Evolutionary conservation across 345 rosid genomes (phyloP), one percentile per base, ranked within the genome.

Genomic region (Aquilaria sinensis): DNA sequence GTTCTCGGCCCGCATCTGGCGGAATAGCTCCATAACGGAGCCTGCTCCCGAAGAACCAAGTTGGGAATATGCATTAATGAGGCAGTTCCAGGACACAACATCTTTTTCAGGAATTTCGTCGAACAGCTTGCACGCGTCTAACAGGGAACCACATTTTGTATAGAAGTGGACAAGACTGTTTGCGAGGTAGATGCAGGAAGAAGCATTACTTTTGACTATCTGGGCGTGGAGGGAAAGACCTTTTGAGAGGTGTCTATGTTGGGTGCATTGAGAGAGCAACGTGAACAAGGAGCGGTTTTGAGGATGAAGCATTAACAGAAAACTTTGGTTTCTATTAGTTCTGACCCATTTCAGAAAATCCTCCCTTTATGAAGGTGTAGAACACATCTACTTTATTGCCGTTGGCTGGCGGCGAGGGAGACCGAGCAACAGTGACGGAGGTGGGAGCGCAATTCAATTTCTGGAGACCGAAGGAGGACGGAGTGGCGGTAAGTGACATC

Each of bases 61-160:
- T 70, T 74, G 90, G 10, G 89, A 80, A 74, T 78, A 82, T 10
- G 83, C 95, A 74, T 83, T 89, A 66, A 92, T 86, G 69, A 92
- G 87, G 70, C 85, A 85, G 63, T 86, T 92, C 94, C 95, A 89
- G 4, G 96, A 89, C 45, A 89, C 82, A 2, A 85, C 82, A 67
- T 85, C 96, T 68, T 71, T 86, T 70, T 71, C 51, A 15, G 34
- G 58, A 63, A 89, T 80, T 60, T 57, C 56, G 10, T 82, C 82
- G 60, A 92, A 92, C 6, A 85, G 80, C 46, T 72, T 75, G 62
- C 65, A 68, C 65, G 98, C 96, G 63, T 62, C 70, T 15, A 61
- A 59, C 50, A 88, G 54, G 47, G 71, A 71, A 15, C 82, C 85
- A 65, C 88, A 85, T 70, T 85, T 92, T 51, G 89, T 81, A 34